Conservation (phyloP, 345 rosid genomes). For the Euphorbia lathyris region DNA sequence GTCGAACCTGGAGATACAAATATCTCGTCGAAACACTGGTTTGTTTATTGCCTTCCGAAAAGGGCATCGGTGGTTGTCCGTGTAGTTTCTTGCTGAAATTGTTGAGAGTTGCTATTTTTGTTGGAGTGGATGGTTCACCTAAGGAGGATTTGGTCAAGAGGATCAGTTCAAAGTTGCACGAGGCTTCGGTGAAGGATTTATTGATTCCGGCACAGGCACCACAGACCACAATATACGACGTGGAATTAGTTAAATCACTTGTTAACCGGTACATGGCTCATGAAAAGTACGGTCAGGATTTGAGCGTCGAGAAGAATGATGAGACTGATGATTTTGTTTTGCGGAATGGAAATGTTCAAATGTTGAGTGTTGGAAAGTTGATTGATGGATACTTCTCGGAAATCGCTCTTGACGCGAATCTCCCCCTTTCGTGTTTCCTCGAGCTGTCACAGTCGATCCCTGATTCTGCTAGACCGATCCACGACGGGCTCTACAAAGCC, state of each 20-base stretch:
- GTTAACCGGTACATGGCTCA: slow-evolving; percentile 42
- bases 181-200: slow-evolving; percentile 70
- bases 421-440: slow-evolving; percentile 47
- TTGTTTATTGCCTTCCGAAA: slow-evolving; percentile 63
- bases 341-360: slow-evolving; percentile 36
- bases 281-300: slow-evolving; percentile 36
- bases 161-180: slow-evolving; percentile 60
- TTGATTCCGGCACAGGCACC: slow-evolving; percentile 49
- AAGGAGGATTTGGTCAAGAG: slow-evolving; percentile 56
- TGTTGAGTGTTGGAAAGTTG: slow-evolving; percentile 62
- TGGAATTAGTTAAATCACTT: slow-evolving; percentile 58
- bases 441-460: slow-evolving; percentile 59
- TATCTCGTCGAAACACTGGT: slow-evolving; percentile 65
- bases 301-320: slow-evolving; percentile 36
- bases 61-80: slow-evolving; percentile 43
- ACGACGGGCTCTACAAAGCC: slow-evolving; percentile 82
- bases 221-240: slow-evolving; percentile 48
- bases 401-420: slow-evolving; percentile 48
- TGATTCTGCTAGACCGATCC: slow-evolving; percentile 63
- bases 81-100: slow-evolving; percentile 83
- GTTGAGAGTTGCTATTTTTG: slow-evolving; percentile 59
- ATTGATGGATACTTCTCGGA: slow-evolving; percentile 68
- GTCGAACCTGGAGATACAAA: slow-evolving; percentile 41
- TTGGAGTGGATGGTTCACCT: slow-evolving; percentile 48
- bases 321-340: slow-evolving; percentile 36